phyloP scores from a whole-genome alignment of 805 yeast species.

The Candida ulmi region DNA sequence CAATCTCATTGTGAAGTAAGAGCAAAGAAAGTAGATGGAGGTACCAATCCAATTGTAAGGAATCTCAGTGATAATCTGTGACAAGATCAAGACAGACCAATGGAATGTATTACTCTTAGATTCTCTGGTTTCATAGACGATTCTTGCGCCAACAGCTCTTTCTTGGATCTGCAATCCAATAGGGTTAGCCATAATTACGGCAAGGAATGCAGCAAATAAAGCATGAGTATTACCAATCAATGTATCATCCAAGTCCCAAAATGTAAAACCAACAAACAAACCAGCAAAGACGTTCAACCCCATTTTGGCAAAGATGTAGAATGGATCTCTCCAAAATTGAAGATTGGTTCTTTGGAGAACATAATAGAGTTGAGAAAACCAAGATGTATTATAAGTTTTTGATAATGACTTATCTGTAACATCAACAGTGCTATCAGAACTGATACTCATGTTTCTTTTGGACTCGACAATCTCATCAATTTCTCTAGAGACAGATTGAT shows the following conservation, averaged over 20 bases:
- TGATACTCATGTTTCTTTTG: constrained; percentile 15
- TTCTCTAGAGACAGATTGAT: constrained; percentile 22
- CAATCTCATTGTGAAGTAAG: constrained; percentile 40
- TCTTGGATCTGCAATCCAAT: constrained; percentile 55
- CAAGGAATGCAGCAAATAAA: constrained; percentile 54
- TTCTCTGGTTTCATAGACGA: constrained; percentile 65
- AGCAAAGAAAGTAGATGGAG: constrained; percentile 48
- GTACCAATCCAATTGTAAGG: constrained; percentile 50
- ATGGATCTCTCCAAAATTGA: constrained; percentile 55
- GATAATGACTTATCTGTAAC: constrained; percentile 6
- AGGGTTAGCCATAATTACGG: constrained; percentile 53
- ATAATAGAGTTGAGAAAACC: constrained; percentile 34
- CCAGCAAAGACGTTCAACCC: constrained; percentile 45
- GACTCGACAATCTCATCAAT: constrained; percentile 16
- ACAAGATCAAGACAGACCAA: constrained; percentile 54
- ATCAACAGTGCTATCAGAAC: constrained; percentile 1
- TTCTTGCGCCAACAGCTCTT: constrained; percentile 51
- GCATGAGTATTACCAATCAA: constrained; percentile 53
- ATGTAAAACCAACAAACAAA: constrained; percentile 67
- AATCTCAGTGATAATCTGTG: constrained; percentile 51
- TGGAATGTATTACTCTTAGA: constrained; percentile 67
- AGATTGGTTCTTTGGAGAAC: constrained; percentile 35
- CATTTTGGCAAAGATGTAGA: constrained; percentile 53
- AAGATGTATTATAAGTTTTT: constrained; percentile 30
- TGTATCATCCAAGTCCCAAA: constrained; percentile 49